phyloP scores from a whole-genome alignment of 176 grass and related monocot species.

The Aegilops sharonensis region DNA sequence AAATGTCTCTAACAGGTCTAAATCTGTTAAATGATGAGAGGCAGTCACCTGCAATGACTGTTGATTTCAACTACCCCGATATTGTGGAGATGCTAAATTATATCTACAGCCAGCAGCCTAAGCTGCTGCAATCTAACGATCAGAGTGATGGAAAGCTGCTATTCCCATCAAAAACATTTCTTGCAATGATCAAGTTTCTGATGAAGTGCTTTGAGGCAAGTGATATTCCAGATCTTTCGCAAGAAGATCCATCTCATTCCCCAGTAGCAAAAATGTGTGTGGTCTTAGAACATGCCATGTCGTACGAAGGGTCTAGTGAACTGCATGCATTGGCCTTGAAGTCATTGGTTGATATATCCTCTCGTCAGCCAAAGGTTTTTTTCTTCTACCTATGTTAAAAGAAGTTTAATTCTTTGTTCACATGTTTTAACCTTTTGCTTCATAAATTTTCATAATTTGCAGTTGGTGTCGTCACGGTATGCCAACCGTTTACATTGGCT shows the following conservation, averaged over 20 bases:
- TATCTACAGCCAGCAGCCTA: slow-evolving; percentile 61
- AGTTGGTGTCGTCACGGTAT: slow-evolving; percentile 77
- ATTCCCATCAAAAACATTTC: slow-evolving; percentile 77
- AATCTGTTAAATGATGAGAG: slow-evolving; percentile 71
- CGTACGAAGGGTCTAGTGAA: slow-evolving; percentile 84
- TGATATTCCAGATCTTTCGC: slow-evolving; percentile 28
- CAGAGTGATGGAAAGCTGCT: slow-evolving; percentile 53
- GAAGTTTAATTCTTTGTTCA: slow-evolving; percentile 26
- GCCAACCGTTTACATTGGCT: slow-evolving; percentile 69
- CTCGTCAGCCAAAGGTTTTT: slow-evolving; percentile 70
- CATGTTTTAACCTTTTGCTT: slow-evolving; percentile 4
- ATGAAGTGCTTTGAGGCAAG: slow-evolving; percentile 88
- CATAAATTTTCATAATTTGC: slow-evolving; percentile 20
- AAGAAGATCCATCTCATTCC: slow-evolving; percentile 45
- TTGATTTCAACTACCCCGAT: slow-evolving; percentile 73
- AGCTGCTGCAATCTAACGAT: slow-evolving; percentile 56
- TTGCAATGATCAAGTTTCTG: slow-evolving; percentile 88
- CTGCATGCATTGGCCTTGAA: slow-evolving; percentile 78
- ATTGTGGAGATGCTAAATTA: slow-evolving; percentile 66
- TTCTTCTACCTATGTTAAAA: slow-evolving; percentile 11
- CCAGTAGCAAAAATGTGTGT: slow-evolving; percentile 59
- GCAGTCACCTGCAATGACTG: slow-evolving; percentile 35
- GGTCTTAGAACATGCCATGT: slow-evolving; percentile 84
- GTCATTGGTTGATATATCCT: slow-evolving; percentile 84
- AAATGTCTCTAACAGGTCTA: slow-evolving; percentile 90